These are phyloP conservation scores for Hyphochytrium catenoides DNA, from an alignment of 352 stramenopile species.

Conservation along the genomic window DNA sequence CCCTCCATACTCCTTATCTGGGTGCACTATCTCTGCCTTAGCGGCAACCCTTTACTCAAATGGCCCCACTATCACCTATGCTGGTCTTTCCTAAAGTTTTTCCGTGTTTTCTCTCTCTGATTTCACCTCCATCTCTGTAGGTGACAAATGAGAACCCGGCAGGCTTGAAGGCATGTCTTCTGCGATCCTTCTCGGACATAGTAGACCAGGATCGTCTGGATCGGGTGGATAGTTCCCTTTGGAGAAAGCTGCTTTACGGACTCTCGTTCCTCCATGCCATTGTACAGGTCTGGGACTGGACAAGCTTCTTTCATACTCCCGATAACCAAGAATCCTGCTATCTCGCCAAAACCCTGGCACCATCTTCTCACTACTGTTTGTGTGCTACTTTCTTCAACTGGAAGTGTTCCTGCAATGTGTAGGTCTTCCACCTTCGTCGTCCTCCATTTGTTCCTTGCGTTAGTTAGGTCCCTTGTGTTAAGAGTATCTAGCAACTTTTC, in stretches of 20 bases:
- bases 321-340: no score
- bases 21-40: neutral
- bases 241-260: conserved; percentile 31
- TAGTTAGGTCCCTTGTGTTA: no score
- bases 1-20: neutral
- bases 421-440: no score
- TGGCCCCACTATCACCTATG: no score
- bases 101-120: conserved; percentile 3
- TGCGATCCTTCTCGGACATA: conserved; percentile 37
- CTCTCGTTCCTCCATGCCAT: conserved; percentile 52
- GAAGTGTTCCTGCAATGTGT: no score
- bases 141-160: conserved; percentile 43
- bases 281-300: no score
- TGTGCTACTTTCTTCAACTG: no score
- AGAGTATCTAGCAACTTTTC: no score
- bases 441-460: no score
- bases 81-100: neutral
- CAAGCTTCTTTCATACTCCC: conserved; percentile 5
- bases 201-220: conserved; percentile 53
- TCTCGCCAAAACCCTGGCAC: no score
- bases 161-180: conserved; percentile 31
- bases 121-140: conserved; percentile 2
- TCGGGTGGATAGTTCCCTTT: conserved; percentile 27
- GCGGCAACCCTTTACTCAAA: no score
- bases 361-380: no score